Percentiles rank a stretch among this genome's conserved stretches.
Evolutionary conservation across 768 basidiomycete species (phyloP).

Genomic region (Amanita fuliginea): DNA sequence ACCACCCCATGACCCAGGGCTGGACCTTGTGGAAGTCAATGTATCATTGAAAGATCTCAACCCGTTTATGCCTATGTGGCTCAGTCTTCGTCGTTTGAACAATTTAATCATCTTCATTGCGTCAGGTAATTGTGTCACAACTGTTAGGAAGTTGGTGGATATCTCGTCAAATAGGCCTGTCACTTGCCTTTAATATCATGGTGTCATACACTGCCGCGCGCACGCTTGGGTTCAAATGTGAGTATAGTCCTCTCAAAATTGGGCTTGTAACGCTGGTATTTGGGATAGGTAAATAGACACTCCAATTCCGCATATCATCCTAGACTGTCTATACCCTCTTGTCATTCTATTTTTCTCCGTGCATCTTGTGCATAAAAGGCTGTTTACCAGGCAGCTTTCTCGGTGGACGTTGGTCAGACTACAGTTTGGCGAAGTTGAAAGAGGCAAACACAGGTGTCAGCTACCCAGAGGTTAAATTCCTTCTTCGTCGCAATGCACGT

Average conservation of each 20-base stretch:
- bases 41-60: constrained; percentile 65
- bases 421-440: constrained; percentile 24
- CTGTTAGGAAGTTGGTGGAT: neutral
- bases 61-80: constrained; percentile 50
- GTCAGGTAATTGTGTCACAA: constrained; percentile 35
- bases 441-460: constrained; percentile 27
- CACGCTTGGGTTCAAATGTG: constrained; percentile 52
- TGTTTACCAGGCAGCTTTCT: constrained; percentile 29
- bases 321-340: neutral
- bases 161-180: constrained; percentile 33
- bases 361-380: constrained; percentile 14
- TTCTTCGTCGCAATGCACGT: neutral
- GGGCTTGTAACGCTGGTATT: constrained; percentile 71
- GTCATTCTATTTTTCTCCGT: neutral
- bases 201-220: constrained; percentile 67
- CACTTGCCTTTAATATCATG: constrained; percentile 63
- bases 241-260: constrained; percentile 56
- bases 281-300: constrained; percentile 42
- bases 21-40: constrained; percentile 22
- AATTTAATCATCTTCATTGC: constrained; percentile 57
- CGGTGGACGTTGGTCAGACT: constrained; percentile 36
- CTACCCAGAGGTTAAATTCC: constrained; percentile 50
- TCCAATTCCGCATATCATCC: neutral
- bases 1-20: neutral
- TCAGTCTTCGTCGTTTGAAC: constrained; percentile 48